Conservation (phyloP, 2,329 filamentous ascomycete species). For the Microdochium trichocladiopsis region DNA sequence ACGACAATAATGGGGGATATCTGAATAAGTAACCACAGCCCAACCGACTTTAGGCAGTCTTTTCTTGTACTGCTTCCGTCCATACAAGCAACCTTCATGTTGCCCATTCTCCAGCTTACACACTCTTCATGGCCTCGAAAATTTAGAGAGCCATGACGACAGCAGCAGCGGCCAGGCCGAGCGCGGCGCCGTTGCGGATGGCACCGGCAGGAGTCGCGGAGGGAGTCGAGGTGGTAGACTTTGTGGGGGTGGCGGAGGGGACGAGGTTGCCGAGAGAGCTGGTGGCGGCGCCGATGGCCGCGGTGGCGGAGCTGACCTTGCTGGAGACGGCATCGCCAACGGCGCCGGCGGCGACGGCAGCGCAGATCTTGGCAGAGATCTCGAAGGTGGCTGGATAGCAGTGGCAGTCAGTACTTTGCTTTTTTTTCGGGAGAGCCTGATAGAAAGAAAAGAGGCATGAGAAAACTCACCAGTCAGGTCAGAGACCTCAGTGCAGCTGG, state of each 20-base stretch:
- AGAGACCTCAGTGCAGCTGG: slow-evolving; percentile 20
- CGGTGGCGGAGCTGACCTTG: slow-evolving; percentile 5
- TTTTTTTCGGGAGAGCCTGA: not conserved
- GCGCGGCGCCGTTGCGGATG: slow-evolving; percentile 7
- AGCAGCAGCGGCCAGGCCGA: slow-evolving; percentile 20
- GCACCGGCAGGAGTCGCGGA: slow-evolving; percentile 9
- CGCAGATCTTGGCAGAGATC: slow-evolving; percentile 6
- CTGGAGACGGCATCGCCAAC: slow-evolving; percentile 2
- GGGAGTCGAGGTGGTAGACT: slow-evolving; percentile 7
- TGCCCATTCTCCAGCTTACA: not conserved
- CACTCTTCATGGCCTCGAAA: not conserved
- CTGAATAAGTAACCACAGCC: not conserved
- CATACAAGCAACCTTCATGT: too few relatives aligned
- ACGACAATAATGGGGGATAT: not conserved
- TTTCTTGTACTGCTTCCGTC: too few relatives aligned
- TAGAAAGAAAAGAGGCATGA: not conserved
- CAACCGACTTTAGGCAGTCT: too few relatives aligned
- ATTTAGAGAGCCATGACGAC: slow-evolving; percentile 22
- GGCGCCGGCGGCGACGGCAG: slow-evolving; percentile 1
- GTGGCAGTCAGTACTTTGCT: slow-evolving; percentile 3
- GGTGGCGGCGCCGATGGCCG: slow-evolving; percentile 4
- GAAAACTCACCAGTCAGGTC: slow-evolving; percentile 25
- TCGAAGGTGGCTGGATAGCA: slow-evolving; percentile 11
- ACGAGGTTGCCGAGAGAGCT: not conserved
- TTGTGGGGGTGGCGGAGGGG: too few relatives aligned